phyloP scores from a whole-genome alignment of 805 yeast genomes.

The Starmerella kuoi region DNA sequence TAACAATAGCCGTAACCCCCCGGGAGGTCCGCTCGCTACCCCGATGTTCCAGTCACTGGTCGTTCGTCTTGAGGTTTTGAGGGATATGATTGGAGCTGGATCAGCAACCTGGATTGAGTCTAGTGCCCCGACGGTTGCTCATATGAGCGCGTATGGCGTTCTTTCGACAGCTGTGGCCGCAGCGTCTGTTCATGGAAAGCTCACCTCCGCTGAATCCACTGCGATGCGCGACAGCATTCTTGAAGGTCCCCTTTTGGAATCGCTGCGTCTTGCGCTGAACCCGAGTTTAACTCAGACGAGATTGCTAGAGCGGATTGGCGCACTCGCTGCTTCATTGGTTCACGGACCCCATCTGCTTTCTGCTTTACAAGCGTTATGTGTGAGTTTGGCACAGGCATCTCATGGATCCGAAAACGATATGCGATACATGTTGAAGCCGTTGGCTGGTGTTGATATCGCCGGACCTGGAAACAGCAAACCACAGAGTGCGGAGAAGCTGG shows the following conservation, averaged over 20 bases:
- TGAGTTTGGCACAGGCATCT: constrained; percentile 14
- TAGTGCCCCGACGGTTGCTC: constrained; percentile 6
- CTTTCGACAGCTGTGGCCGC: constrained; percentile 17
- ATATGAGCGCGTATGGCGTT: constrained; percentile 13
- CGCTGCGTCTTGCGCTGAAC: constrained; percentile 10
- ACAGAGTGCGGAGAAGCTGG: not conserved
- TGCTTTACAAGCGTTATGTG: constrained; percentile 17
- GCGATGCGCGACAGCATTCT: constrained; percentile 7
- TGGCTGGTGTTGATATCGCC: constrained; percentile 2
- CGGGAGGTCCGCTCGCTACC: constrained; percentile 5
- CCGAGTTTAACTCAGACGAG: constrained; percentile 4
- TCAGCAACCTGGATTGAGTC: constrained; percentile 13
- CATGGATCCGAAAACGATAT: constrained; percentile 11
- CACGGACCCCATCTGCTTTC: constrained; percentile 19
- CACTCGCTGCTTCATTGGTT: constrained; percentile 17
- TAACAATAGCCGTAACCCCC: not conserved
- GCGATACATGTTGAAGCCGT: constrained; percentile 10
- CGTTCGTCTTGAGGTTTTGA: constrained; percentile 12
- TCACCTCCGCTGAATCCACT: constrained; percentile 4
- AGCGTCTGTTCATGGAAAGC: constrained; percentile 18
- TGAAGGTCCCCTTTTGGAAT: constrained; percentile 14
- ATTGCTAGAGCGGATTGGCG: constrained; percentile 17
- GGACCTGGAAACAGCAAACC: not conserved
- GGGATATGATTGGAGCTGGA: constrained; percentile 13
- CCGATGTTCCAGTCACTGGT: constrained; percentile 13